Conservation (phyloP, 768 basidiomycete genomes). For the Dioszegia hungarica region DNA sequence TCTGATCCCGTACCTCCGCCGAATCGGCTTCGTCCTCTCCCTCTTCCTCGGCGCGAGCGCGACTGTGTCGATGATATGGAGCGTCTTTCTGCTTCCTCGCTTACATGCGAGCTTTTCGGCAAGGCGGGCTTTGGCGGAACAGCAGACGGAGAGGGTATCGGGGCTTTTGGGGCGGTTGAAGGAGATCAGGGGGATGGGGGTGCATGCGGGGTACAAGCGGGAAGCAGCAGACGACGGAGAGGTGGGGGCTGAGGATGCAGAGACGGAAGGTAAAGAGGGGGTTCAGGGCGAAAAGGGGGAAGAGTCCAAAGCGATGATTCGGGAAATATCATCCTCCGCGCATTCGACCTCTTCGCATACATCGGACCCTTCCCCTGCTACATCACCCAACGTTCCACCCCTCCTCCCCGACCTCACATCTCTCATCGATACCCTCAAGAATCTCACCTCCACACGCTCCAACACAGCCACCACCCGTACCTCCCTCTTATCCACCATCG, state of each 20-base stretch:
- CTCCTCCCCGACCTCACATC: background rate
- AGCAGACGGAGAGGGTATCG: conserved; percentile 21
- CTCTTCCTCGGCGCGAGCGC: conserved; percentile 33
- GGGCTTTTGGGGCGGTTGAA: conserved; percentile 16
- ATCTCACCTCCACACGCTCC: conserved; percentile 20
- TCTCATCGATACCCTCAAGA: conserved; percentile 6
- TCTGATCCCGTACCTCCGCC: conserved; percentile 21
- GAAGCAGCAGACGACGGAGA: background rate
- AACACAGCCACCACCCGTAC: conserved; percentile 43
- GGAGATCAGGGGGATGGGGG: conserved; percentile 8
- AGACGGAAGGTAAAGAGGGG: background rate
- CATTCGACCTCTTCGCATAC: background rate
- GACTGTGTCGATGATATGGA: conserved; percentile 31
- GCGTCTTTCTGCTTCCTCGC: conserved; percentile 35
- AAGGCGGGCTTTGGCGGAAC: conserved; percentile 34
- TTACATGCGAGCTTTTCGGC: conserved; percentile 47
- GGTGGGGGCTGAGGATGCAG: background rate
- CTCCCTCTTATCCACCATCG: conserved; percentile 42
- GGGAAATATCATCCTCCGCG: conserved; percentile 9
- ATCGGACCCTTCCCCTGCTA: conserved; percentile 6
- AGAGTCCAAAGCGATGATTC: conserved; percentile 8
- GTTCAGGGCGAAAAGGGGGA: background rate
- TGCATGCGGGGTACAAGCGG: conserved; percentile 7
- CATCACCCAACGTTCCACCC: background rate
- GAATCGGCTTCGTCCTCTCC: conserved; percentile 34